These are phyloP conservation scores for Diplodia sapinea DNA, from an alignment of 2,329 filamentous ascomycete genomes.

Conservation along the genomic window DNA sequence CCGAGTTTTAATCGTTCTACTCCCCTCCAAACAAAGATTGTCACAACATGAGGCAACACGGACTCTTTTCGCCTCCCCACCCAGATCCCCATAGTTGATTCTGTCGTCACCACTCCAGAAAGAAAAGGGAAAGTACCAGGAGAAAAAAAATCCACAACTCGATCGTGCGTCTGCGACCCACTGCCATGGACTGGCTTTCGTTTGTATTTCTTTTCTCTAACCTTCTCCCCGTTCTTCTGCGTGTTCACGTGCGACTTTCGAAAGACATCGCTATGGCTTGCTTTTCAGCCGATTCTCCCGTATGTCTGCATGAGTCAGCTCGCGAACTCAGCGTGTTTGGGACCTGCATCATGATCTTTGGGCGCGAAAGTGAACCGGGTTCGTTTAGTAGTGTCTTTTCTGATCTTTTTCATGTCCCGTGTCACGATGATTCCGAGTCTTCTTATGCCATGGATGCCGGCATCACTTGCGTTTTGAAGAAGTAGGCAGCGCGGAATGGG, in stretches of 20 bases:
- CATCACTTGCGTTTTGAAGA: background rate
- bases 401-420: slow-evolving; percentile 12
- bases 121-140: slow-evolving; percentile 17
- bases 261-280: slow-evolving; percentile 12
- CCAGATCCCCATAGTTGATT: slow-evolving; percentile 18
- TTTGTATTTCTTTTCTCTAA: slow-evolving; percentile 2
- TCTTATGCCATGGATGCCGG: slow-evolving; percentile 8
- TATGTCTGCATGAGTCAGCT: background rate
- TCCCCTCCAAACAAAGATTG: slow-evolving; percentile 22
- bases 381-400: slow-evolving; percentile 17
- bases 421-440: background rate
- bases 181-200: slow-evolving; percentile 27
- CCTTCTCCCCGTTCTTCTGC: slow-evolving; percentile 3
- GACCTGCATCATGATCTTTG: background rate
- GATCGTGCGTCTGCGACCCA: slow-evolving; percentile 25
- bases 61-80: background rate
- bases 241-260: background rate
- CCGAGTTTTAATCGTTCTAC: background rate
- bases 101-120: slow-evolving; percentile 15
- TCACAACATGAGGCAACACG: slow-evolving; percentile 18
- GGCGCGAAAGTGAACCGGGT: slow-evolving; percentile 14
- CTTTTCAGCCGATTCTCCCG: background rate
- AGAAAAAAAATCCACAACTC: slow-evolving; percentile 4
- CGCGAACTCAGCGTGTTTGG: background rate
- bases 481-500: slow-evolving; percentile 6